Evolutionary conservation across 768 basidiomycete species (phyloP).

Genomic region (Boletellus sp.): DNA sequence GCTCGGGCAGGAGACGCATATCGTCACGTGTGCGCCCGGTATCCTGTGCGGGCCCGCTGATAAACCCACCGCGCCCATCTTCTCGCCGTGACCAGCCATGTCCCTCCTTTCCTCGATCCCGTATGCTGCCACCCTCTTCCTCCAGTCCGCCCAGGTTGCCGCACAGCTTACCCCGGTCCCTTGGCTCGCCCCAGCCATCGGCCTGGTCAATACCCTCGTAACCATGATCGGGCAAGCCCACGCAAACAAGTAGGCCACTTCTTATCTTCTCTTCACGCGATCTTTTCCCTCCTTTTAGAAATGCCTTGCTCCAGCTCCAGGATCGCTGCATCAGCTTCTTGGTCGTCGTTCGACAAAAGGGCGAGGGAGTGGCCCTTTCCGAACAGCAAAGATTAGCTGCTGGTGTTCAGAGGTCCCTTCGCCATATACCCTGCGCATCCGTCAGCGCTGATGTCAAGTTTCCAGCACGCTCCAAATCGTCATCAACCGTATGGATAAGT

Average conservation of each 20-base stretch:
- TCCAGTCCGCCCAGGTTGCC: slow-evolving; percentile 39
- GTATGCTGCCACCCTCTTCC: slow-evolving; percentile 7
- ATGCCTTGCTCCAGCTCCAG: slow-evolving; percentile 41
- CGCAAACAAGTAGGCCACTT: slow-evolving; percentile 40
- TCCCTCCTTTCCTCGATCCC: slow-evolving; percentile 11
- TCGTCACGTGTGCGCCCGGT: slow-evolving; percentile 12
- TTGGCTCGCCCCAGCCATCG: slow-evolving; percentile 41
- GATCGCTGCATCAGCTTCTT: slow-evolving; percentile 46
- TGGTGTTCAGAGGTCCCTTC: slow-evolving; percentile 31
- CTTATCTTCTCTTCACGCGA: neutral
- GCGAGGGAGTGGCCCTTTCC: slow-evolving; percentile 24
- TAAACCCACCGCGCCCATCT: neutral
- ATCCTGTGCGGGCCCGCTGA: slow-evolving; percentile 18
- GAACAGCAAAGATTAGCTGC: slow-evolving; percentile 32
- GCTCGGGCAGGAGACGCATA: slow-evolving; percentile 39
- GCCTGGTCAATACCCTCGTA: slow-evolving; percentile 41
- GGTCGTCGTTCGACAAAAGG: slow-evolving; percentile 35
- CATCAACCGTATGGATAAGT: slow-evolving; percentile 39
- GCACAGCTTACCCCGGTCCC: slow-evolving; percentile 49
- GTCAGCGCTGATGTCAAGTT: slow-evolving; percentile 4
- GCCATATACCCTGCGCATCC: neutral
- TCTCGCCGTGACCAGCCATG: slow-evolving; percentile 9
- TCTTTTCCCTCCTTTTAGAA: slow-evolving; percentile 26
- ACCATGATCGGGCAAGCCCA: slow-evolving; percentile 45
- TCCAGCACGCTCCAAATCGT: slow-evolving; percentile 35